These are phyloP conservation scores for Nemania abortiva DNA, from an alignment of 2,329 filamentous ascomycete genomes.

Conservation along the genomic window DNA sequence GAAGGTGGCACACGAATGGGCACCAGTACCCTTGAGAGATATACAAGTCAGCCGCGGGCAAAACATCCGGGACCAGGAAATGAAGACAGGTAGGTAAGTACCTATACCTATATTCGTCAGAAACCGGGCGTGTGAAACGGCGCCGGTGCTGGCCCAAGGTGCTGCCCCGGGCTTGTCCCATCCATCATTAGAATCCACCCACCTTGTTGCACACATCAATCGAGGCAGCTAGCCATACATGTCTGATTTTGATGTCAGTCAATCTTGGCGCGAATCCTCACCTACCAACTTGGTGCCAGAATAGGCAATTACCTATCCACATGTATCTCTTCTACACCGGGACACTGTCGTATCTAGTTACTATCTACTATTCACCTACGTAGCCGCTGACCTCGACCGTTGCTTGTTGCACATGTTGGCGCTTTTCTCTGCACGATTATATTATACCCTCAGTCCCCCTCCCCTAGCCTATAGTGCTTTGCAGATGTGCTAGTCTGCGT, in stretches of 20 bases:
- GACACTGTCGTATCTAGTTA: not conserved
- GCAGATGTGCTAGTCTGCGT: not conserved
- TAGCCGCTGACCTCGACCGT: not conserved
- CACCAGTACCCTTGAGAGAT: constrained; percentile 18
- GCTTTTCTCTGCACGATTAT: not conserved
- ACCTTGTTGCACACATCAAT: not conserved
- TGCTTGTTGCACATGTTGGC: not conserved
- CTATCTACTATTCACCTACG: not conserved
- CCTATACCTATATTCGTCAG: not conserved
- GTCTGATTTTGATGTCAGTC: constrained; percentile 2
- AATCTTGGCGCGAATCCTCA: constrained; percentile 1
- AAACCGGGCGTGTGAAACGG: constrained; percentile 14
- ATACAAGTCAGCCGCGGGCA: not conserved
- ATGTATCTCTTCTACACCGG: not conserved
- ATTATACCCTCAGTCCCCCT: not conserved
- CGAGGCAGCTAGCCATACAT: not conserved
- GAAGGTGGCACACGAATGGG: constrained; percentile 28
- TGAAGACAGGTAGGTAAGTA: not conserved
- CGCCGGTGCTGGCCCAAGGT: not conserved
- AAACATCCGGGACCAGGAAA: not conserved
- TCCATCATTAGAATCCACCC: not conserved
- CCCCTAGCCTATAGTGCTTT: not conserved
- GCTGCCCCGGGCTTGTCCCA: not conserved
- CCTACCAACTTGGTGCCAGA: constrained; percentile 15
- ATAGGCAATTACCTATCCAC: constrained; percentile 21